A percentile compares a stretch with the other conserved stretches of the same genome.
phyloP scores from a whole-genome alignment of 495 filamentous ascomycete genomes.

The Neurospora sp. region DNA sequence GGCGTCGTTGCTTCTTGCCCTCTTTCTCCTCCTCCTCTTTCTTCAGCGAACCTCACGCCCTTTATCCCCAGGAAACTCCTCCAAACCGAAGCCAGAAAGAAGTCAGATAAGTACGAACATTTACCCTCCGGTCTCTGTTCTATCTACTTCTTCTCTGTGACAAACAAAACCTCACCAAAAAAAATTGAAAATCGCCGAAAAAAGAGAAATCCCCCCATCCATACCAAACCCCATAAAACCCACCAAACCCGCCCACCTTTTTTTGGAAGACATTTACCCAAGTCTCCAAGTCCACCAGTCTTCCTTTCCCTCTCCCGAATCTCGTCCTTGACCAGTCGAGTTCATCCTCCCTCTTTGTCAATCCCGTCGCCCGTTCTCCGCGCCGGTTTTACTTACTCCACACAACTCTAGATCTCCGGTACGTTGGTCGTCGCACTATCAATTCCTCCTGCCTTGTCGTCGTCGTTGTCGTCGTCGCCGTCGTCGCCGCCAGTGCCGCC shows the following conservation, averaged over 20 bases:
- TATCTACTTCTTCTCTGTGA: slow-evolving; percentile 23
- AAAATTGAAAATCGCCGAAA: slow-evolving; percentile 37
- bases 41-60: slow-evolving; percentile 19
- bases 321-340: slow-evolving; percentile 6
- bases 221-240: slow-evolving; percentile 23
- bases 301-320: slow-evolving; percentile 14
- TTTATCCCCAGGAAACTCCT: slow-evolving; percentile 21
- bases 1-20: slow-evolving; percentile 4
- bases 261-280: slow-evolving; percentile 12
- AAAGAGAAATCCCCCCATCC: background rate
- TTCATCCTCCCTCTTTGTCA: slow-evolving; percentile 18
- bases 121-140: slow-evolving; percentile 21
- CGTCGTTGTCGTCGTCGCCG: background rate
- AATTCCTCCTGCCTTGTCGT: background rate
- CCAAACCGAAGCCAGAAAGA: slow-evolving; percentile 20
- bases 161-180: slow-evolving; percentile 34
- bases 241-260: slow-evolving; percentile 11
- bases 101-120: slow-evolving; percentile 24
- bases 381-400: slow-evolving; percentile 5
- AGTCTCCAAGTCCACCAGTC: slow-evolving; percentile 8
- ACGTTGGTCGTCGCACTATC: slow-evolving; percentile 2
- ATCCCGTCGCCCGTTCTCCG: slow-evolving; percentile 19
- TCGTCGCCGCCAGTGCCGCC: background rate
- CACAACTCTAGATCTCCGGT: slow-evolving; percentile 9
- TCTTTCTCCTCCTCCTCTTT: slow-evolving; percentile 17